Evolutionary conservation across 805 yeast species (phyloP).

Genomic region (Candida boidinii): DNA sequence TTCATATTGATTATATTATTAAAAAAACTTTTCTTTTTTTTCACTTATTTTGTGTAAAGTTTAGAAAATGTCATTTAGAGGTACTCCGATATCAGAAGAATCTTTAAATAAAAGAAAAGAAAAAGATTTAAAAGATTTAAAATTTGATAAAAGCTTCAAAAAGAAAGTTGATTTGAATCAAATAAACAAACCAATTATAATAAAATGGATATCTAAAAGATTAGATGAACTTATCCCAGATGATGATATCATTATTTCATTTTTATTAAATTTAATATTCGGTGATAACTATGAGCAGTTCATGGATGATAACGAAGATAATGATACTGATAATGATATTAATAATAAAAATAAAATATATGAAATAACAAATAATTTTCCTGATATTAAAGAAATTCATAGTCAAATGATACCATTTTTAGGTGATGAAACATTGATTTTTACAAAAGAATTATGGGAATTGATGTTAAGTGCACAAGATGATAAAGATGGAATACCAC

Average conservation of each 20-base stretch:
- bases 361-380: too few species aligned
- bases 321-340: too few species aligned
- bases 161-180: constrained; percentile 27
- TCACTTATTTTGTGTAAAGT: too few species aligned
- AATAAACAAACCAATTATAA: constrained; percentile 30
- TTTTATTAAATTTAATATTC: constrained; percentile 33
- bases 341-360: too few species aligned
- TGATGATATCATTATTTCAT: constrained; percentile 41
- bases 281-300: constrained; percentile 8
- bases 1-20: too few species aligned
- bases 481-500: constrained; percentile 38
- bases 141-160: constrained; percentile 28
- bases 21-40: too few species aligned
- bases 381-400: constrained; percentile 32
- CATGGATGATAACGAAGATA: constrained; percentile 11
- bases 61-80: constrained; percentile 7
- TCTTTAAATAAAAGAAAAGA: constrained; percentile 7
- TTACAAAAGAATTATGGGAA: constrained; percentile 37
- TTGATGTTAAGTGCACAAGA: constrained; percentile 34
- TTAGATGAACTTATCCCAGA: constrained; percentile 33
- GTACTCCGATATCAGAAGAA: constrained; percentile 9
- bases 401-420: constrained; percentile 38
- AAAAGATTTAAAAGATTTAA: constrained; percentile 11
- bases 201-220: constrained; percentile 29
- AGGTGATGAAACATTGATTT: constrained; percentile 27